Evolutionary conservation across 768 basidiomycete species (phyloP).

Genomic region (Phylloporus sp.): DNA sequence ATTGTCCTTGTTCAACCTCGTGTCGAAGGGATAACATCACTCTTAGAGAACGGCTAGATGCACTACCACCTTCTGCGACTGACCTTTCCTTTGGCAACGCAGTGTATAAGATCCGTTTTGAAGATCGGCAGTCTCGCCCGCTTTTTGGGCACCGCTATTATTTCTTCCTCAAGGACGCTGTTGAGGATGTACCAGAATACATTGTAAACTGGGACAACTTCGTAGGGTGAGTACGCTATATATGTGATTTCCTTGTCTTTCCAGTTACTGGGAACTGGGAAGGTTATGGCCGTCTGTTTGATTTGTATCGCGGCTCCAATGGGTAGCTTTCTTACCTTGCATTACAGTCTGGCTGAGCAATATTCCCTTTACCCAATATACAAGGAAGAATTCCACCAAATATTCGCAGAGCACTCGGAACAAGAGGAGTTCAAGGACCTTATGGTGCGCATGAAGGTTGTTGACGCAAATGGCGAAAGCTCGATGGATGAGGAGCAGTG

Average conservation of each 20-base stretch:
- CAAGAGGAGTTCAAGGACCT: slow-evolving; percentile 79
- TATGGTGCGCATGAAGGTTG: slow-evolving; percentile 87
- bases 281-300: neutral
- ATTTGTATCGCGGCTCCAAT: neutral
- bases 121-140: slow-evolving; percentile 57
- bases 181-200: slow-evolving; percentile 96
- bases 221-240: slow-evolving; percentile 53
- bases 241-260: neutral
- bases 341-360: slow-evolving; percentile 71
- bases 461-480: slow-evolving; percentile 81
- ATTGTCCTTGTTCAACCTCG: slow-evolving; percentile 3
- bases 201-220: slow-evolving; percentile 96
- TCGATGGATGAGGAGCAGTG: slow-evolving; percentile 94
- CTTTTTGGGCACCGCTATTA: slow-evolving; percentile 89
- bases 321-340: slow-evolving; percentile 12
- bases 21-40: slow-evolving; percentile 12
- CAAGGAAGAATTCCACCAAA: slow-evolving; percentile 85
- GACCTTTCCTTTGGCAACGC: slow-evolving; percentile 86
- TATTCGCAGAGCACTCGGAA: slow-evolving; percentile 78
- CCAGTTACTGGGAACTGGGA: neutral
- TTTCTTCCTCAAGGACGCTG: slow-evolving; percentile 92
- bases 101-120: slow-evolving; percentile 87
- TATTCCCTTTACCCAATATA: slow-evolving; percentile 73
- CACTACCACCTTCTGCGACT: slow-evolving; percentile 57
- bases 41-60: slow-evolving; percentile 66